These are phyloP conservation scores for Cryphonectria radicalis DNA, from an alignment of 2,329 filamentous ascomycete species.

Conservation along the genomic window DNA sequence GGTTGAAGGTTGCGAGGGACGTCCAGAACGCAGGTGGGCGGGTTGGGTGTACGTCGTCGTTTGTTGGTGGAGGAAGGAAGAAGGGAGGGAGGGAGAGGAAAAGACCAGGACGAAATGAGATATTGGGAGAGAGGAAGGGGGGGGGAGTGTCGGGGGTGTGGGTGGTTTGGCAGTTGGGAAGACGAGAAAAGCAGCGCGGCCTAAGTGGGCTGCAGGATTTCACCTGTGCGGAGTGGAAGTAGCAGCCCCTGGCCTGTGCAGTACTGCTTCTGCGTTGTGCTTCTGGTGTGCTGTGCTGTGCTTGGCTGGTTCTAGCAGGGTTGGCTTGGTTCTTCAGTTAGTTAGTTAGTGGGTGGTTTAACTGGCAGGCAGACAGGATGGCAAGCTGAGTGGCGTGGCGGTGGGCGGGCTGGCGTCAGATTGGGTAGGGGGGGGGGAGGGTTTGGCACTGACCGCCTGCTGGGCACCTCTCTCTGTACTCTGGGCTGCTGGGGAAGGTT, in stretches of 20 bases:
- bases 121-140: too few species aligned
- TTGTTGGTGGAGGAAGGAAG: constrained; percentile 18
- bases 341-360: not conserved
- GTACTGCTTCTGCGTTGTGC: not conserved
- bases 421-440: too few species aligned
- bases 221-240: constrained; percentile 4
- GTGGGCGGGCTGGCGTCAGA: not conserved
- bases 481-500: not conserved
- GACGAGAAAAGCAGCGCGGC: constrained; percentile 6
- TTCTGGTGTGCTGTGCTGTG: not conserved
- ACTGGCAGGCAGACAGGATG: not conserved
- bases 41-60: constrained; percentile 7
- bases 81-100: constrained; percentile 30
- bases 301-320: not conserved
- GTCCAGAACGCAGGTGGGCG: not conserved
- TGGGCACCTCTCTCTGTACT: not conserved
- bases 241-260: constrained; percentile 1
- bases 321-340: not conserved
- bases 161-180: constrained; percentile 28
- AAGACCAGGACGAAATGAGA: constrained; percentile 28
- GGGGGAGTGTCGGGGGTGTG: constrained; percentile 22
- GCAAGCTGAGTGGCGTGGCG: not conserved
- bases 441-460: constrained; percentile 9
- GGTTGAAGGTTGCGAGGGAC: constrained; percentile 19
- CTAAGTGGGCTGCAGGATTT: constrained; percentile 5